Evolutionary conservation across 2,329 filamentous ascomycete genomes (phyloP).

Genomic region (Fusarium sp.): DNA sequence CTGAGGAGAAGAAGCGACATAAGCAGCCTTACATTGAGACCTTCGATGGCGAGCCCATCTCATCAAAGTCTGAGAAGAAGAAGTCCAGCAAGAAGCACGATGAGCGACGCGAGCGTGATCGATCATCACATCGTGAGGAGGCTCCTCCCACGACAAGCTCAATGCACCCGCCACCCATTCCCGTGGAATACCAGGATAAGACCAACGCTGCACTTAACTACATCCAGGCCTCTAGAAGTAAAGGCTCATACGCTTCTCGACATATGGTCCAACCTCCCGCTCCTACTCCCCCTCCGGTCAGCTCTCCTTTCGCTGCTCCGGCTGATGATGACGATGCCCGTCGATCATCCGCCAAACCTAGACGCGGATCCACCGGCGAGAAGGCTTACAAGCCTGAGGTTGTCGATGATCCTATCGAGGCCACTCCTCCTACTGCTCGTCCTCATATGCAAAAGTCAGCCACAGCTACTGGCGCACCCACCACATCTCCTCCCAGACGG

Average conservation of each 20-base stretch:
- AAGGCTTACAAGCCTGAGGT: slow-evolving; percentile 50
- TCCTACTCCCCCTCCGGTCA: slow-evolving; percentile 50
- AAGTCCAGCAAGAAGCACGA: slow-evolving; percentile 55
- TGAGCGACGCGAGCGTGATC: slow-evolving; percentile 51
- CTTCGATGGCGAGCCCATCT: slow-evolving; percentile 42
- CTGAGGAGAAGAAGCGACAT: slow-evolving; percentile 52
- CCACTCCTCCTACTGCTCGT: slow-evolving; percentile 47
- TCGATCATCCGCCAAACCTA: slow-evolving; percentile 48
- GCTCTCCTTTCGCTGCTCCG: slow-evolving; percentile 44
- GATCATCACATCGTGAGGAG: slow-evolving; percentile 50
- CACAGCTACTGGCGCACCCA: slow-evolving; percentile 39
- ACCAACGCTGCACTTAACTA: slow-evolving; percentile 40
- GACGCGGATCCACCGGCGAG: slow-evolving; percentile 50
- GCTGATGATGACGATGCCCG: slow-evolving; percentile 49
- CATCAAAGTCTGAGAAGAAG: slow-evolving; percentile 50
- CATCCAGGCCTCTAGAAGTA: slow-evolving; percentile 48
- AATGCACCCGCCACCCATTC: slow-evolving; percentile 36
- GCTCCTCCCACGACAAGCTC: slow-evolving; percentile 31
- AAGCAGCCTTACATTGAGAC: slow-evolving; percentile 51
- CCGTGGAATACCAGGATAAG: slow-evolving; percentile 34
- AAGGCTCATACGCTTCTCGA: slow-evolving; percentile 41
- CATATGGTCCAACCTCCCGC: slow-evolving; percentile 45
- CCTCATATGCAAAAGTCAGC: slow-evolving; percentile 43
- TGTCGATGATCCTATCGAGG: slow-evolving; percentile 46
- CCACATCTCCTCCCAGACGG: slow-evolving; percentile 50